Conservation (phyloP, 2,329 filamentous ascomycete species). For the Metarhizium guizhouense region DNA sequence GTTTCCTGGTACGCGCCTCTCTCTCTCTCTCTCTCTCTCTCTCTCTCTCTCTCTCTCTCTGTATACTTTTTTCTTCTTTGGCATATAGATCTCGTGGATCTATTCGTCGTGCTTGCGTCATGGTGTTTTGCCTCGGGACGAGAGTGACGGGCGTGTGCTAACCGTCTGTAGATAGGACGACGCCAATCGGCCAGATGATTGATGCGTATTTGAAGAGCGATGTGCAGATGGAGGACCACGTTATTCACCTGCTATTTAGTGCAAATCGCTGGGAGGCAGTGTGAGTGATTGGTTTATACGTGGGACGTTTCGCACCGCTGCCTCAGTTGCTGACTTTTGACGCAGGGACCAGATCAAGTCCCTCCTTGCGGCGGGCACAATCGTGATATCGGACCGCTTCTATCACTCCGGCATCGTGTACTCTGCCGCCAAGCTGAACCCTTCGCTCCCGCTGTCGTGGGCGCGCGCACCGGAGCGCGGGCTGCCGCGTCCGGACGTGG, state of each 20-base stretch:
- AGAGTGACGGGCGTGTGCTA: neutral
- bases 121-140: neutral
- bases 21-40: neutral
- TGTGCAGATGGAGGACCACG: conserved; percentile 72
- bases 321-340: neutral
- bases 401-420: conserved; percentile 94
- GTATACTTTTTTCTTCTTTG: no score
- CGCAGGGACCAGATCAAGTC: conserved; percentile 39
- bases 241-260: conserved; percentile 82
- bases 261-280: conserved; percentile 81
- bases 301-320: no score
- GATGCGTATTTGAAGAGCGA: conserved; percentile 69
- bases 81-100: no score
- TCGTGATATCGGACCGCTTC: conserved; percentile 83
- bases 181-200: conserved; percentile 81
- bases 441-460: conserved; percentile 64
- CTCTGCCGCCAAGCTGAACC: conserved; percentile 76
- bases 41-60: no score
- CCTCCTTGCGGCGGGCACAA: conserved; percentile 56
- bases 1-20: conserved; percentile 42
- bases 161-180: conserved; percentile 57
- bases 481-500: conserved; percentile 77
- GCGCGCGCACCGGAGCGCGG: conserved; percentile 77
- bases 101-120: neutral
- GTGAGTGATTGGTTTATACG: conserved; percentile 26